These are phyloP conservation scores for Kodamaea neixiangensis DNA, from an alignment of 805 yeast genomes.

Conservation along the genomic window DNA sequence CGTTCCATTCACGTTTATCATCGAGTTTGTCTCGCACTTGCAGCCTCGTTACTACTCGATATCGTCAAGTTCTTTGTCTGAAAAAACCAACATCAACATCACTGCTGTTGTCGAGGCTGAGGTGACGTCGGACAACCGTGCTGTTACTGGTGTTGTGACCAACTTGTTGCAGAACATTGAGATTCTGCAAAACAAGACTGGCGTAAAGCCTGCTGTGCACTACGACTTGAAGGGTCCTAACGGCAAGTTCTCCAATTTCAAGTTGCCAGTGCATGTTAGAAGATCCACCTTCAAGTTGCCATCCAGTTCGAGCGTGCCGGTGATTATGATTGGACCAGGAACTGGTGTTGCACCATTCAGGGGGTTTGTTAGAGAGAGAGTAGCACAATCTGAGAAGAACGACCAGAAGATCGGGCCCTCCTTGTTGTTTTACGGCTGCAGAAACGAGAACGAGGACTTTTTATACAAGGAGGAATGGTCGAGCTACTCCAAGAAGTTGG, in stretches of 20 bases:
- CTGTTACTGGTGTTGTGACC: slow-evolving; percentile 86
- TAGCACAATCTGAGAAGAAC: slow-evolving; percentile 42
- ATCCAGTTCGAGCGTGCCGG: slow-evolving; percentile 75
- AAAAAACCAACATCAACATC: slow-evolving; percentile 72
- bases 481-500: slow-evolving; percentile 61
- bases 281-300: slow-evolving; percentile 95
- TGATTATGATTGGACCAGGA: slow-evolving; percentile 96
- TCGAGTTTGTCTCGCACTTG: slow-evolving; percentile 78
- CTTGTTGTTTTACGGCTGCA: slow-evolving; percentile 83
- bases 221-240: slow-evolving; percentile 90
- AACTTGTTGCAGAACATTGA: slow-evolving; percentile 79
- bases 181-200: slow-evolving; percentile 49
- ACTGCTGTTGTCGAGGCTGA: slow-evolving; percentile 91
- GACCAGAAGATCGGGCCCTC: slow-evolving; percentile 60
- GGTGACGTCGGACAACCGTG: slow-evolving; percentile 22
- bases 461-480: slow-evolving; percentile 91
- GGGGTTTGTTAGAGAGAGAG: slow-evolving; percentile 89
- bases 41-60: slow-evolving; percentile 97
- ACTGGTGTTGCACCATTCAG: slow-evolving; percentile 99
- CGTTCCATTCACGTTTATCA: slow-evolving; percentile 81
- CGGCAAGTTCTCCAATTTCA: slow-evolving; percentile 48
- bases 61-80: slow-evolving; percentile 81
- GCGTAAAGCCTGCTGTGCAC: slow-evolving; percentile 46
- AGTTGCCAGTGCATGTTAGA: slow-evolving; percentile 89
- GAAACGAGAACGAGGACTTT: slow-evolving; percentile 77